A percentile compares a stretch with the other conserved stretches of the same genome.
Evolutionary conservation across 2,329 filamentous ascomycete genomes (phyloP).

Genomic region (Trematosphaeria pertusa): DNA sequence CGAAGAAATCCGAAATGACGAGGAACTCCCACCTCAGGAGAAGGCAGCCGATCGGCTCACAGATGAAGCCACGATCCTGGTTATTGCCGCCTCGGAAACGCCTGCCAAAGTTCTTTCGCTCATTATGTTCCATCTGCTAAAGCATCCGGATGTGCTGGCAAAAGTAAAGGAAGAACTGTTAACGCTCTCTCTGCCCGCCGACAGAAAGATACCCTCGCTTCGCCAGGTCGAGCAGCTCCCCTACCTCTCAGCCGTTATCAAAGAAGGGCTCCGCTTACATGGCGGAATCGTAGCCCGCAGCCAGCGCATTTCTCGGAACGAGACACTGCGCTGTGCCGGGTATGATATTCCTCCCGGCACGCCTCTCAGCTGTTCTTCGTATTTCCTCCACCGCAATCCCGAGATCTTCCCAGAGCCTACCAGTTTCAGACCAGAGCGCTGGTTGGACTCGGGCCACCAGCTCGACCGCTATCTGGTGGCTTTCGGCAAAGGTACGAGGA

Average conservation of each 20-base stretch:
- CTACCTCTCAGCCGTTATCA: constrained; percentile 2
- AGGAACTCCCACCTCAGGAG: constrained; percentile 17
- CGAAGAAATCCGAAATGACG: constrained; percentile 34
- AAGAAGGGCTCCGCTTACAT: neutral
- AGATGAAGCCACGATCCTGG: constrained; percentile 11
- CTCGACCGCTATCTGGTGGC: constrained; percentile 21
- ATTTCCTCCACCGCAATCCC: neutral
- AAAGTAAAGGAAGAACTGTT: constrained; percentile 5
- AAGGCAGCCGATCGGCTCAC: constrained; percentile 10
- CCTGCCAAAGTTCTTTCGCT: neutral
- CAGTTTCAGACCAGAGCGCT: constrained; percentile 22
- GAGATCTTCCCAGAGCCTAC: constrained; percentile 14
- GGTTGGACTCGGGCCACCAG: constrained; percentile 15
- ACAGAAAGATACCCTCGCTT: neutral
- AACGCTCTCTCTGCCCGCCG: neutral
- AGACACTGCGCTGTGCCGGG: constrained; percentile 1
- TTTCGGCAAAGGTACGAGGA: constrained; percentile 25
- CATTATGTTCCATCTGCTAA: constrained; percentile 7
- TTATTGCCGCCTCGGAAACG: constrained; percentile 10
- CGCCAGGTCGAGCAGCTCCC: constrained; percentile 10
- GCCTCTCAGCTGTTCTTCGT: neutral
- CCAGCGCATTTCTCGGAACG: constrained; percentile 1
- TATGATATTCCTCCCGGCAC: constrained; percentile 10
- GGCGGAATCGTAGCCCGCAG: neutral
- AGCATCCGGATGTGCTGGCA: constrained; percentile 1